Evolutionary conservation across 176 grass and related monocot genomes (phyloP).

Genomic region (Musa troglodytarum): DNA sequence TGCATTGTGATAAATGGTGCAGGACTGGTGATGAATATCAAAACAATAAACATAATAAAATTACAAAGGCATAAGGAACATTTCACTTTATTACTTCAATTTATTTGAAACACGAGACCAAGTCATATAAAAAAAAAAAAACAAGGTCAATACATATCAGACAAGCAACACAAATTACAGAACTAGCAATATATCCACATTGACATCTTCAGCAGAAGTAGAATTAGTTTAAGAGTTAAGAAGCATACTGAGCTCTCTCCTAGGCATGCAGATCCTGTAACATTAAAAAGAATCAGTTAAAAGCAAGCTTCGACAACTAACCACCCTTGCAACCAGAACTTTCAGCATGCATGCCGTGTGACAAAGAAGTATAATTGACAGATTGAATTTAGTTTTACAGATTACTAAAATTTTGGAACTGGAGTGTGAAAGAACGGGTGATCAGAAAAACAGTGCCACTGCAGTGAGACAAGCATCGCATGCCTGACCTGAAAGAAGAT

Average conservation of each 20-base stretch:
- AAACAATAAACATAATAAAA: too few relatives aligned
- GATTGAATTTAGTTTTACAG: neutral
- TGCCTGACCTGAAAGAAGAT: conserved; percentile 68
- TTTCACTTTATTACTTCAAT: too few relatives aligned
- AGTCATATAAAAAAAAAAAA: neutral
- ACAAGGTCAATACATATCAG: neutral
- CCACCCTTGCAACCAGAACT: too few relatives aligned
- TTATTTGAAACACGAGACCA: too few relatives aligned
- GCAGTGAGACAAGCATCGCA: conserved; percentile 1
- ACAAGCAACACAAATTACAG: too few relatives aligned
- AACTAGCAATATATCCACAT: neutral
- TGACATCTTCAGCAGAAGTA: neutral
- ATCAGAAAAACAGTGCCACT: neutral
- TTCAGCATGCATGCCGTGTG: neutral
- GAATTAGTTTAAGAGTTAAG: conserved; percentile 10
- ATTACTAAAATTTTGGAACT: neutral
- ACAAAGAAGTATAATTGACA: neutral
- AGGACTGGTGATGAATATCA: too few relatives aligned
- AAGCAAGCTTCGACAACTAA: neutral
- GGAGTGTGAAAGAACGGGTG: too few relatives aligned
- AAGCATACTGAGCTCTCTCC: conserved; percentile 46
- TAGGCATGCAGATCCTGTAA: conserved; percentile 52
- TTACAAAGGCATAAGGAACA: too few relatives aligned
- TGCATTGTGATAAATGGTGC: too few relatives aligned
- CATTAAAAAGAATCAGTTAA: conserved; percentile 19